Evolutionary conservation across 257 asterid genomes (phyloP).

Genomic region (Leonotis leonurus): DNA sequence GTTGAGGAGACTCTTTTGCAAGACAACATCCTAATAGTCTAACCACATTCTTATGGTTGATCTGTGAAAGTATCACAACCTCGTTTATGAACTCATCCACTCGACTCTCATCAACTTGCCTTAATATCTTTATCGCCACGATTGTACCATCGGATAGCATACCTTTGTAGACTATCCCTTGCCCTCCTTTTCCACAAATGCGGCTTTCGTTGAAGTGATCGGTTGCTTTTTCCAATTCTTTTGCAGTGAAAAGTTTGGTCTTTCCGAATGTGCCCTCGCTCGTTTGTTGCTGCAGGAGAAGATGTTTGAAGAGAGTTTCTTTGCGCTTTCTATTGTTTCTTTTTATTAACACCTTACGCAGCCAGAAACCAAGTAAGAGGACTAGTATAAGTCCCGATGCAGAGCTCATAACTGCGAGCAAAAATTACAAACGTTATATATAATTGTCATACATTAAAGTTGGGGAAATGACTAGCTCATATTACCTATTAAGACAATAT

Average conservation of each 20-base stretch:
- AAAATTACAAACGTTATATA: neutral
- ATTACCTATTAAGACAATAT: neutral
- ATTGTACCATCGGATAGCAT: conserved; percentile 20
- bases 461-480: too few relatives aligned
- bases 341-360: neutral
- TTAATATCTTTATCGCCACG: conserved; percentile 21
- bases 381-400: conserved; percentile 2
- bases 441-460: too few relatives aligned
- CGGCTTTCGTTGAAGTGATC: conserved; percentile 14
- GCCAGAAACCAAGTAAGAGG: neutral
- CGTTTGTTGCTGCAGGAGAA: conserved; percentile 10
- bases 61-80: conserved; percentile 20
- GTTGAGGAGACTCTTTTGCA: conserved; percentile 5
- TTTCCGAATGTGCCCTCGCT: conserved; percentile 3
- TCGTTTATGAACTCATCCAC: conserved; percentile 21
- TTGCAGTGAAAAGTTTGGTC: conserved; percentile 8
- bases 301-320: neutral
- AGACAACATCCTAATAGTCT: conserved; percentile 23
- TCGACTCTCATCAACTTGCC: conserved; percentile 7
- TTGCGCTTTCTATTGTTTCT: conserved; percentile 2
- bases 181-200: conserved; percentile 23
- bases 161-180: conserved; percentile 25
- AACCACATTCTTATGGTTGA: conserved; percentile 23
- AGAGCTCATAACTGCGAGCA: conserved; percentile 1
- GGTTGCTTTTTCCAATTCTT: conserved; percentile 20